Evolutionary conservation across 2,329 filamentous ascomycete genomes (phyloP), one percentile per base, ranked within the genome.

Genomic region (Arthrinium puccinioides): DNA sequence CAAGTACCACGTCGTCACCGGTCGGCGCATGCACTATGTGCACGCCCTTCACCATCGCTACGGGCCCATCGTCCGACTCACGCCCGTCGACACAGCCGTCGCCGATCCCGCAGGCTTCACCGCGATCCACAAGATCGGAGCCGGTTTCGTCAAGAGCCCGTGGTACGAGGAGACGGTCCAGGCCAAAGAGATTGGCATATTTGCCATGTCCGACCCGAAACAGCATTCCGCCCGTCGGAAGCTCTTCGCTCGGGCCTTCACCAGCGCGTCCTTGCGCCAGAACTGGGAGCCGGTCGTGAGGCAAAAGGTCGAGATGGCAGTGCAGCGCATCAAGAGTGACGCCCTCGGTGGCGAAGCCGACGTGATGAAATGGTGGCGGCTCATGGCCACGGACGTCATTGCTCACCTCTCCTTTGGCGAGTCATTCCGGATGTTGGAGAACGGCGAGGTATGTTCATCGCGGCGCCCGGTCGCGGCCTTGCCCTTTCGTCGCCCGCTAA

Each of bases 341-440:
- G 28, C 37, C 7, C 18, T 13, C 5, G 19, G 40, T 10, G 69
- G 66, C 0, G 53, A 42, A 0, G 59, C 55, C 0, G 71, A 79
- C 41, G 49, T 76, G 0, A 57, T 64, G 39, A 73, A 74, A 38
- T 77, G 72, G 73, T 73, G 62, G 59, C 49, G 64, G 2, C 72
- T 75, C 36, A 64, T 76, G 59, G 54, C 71, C 0, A 73, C 70
- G 0, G 74, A 79, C 48, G 56, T 74, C 2, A 70, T 76, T 31
- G 69, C 65, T 0, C 61, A 74, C 32, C 49, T 78, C 8, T 63
- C 56, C 1, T 78, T 78, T 49, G 73, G 74, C 0, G 63, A 75
- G 19, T 69, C 70, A 1, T 76, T 77, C 37, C 54, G 55, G 1
- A 69, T 70, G 56, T 48, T 79, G 5, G 71, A 77, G 6, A 20